phyloP scores from a whole-genome alignment of 108 stramenopile genomes.

The Poteriospumella lacustris region DNA sequence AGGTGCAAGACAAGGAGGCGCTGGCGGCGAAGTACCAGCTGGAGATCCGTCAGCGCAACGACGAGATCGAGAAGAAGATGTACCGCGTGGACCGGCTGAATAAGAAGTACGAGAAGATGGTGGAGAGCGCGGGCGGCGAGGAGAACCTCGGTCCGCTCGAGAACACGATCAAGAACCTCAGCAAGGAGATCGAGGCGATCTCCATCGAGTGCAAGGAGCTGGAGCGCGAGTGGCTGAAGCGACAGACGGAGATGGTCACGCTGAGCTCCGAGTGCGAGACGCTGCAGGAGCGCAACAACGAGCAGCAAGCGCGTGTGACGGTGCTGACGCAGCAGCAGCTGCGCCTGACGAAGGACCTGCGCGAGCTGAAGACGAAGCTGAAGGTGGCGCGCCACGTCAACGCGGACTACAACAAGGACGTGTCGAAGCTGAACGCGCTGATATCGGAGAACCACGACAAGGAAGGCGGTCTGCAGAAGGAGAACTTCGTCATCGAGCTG shows the following conservation, averaged over 20 bases:
- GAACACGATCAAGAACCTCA: constrained; percentile 63
- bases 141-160: constrained; percentile 71
- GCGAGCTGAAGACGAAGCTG: constrained; percentile 51
- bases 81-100: constrained; percentile 64
- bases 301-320: constrained; percentile 51
- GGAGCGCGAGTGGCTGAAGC: constrained; percentile 62
- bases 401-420: constrained; percentile 63
- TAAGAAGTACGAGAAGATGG: constrained; percentile 68
- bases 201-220: constrained; percentile 38
- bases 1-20: constrained; percentile 52
- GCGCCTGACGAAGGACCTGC: constrained; percentile 54
- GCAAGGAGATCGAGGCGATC: constrained; percentile 58
- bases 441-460: constrained; percentile 60
- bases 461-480: constrained; percentile 48
- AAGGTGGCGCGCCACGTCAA: constrained; percentile 52
- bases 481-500: constrained; percentile 49
- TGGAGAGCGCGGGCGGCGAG: constrained; percentile 56
- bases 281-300: constrained; percentile 53
- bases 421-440: constrained; percentile 64
- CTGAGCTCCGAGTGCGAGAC: constrained; percentile 53
- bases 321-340: constrained; percentile 62
- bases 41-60: constrained; percentile 70
- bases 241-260: constrained; percentile 64
- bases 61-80: constrained; percentile 77
- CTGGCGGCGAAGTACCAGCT: constrained; percentile 62